Evolutionary conservation across 148 eudicot species (phyloP), one percentile per base, ranked within the genome.

Genomic region (Dysphania ambrosioides): DNA sequence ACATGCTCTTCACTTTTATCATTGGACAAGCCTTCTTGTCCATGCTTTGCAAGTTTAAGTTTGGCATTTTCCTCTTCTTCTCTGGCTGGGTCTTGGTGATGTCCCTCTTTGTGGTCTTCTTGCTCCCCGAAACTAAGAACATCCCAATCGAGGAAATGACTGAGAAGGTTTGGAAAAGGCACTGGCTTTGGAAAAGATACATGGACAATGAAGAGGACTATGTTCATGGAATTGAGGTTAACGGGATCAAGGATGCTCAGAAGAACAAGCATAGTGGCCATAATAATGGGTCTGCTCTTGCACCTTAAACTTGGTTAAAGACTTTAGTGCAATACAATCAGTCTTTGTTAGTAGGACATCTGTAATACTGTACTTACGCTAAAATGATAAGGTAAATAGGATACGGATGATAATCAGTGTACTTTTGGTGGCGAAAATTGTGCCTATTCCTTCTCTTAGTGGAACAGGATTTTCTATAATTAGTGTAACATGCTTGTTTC

Each of bases 121-220:
- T 95, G 83, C 15, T 92, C 12, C 99, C 99, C 11, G 99, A 95
- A 86, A 95, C 99, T 8, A 95, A 95, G 85, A 89, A 88, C 8
- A 60, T 95, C 1, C 97, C 99, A n/a, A 95, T 95, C 10, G 99
- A 95, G 81, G 97, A 92, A 78, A 95, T 95, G 96, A 89, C 92
- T 0, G 97, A 95, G 79, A 81, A 79, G 53, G 97, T 95, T 12
- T 95, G 99, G 96, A 95, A 86, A 84, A 78, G 80, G 69, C 98
- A 95, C 70, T 86, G 94, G 96, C 47, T 88, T 23, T 95, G 99
- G 97, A 95, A 83, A 84, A 84, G 86, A 69, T 95, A 26, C 32
- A 84, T 95, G 88, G 91, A 80, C 5, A 88, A 85, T 13, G 83
- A 66, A 2, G 78, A 56, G 0, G 57, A 15, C 21, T 47, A 74